Evolutionary conservation across 257 asterid genomes (phyloP), one percentile per base, ranked within the genome.

Genomic region (Leptodermis oblonga): DNA sequence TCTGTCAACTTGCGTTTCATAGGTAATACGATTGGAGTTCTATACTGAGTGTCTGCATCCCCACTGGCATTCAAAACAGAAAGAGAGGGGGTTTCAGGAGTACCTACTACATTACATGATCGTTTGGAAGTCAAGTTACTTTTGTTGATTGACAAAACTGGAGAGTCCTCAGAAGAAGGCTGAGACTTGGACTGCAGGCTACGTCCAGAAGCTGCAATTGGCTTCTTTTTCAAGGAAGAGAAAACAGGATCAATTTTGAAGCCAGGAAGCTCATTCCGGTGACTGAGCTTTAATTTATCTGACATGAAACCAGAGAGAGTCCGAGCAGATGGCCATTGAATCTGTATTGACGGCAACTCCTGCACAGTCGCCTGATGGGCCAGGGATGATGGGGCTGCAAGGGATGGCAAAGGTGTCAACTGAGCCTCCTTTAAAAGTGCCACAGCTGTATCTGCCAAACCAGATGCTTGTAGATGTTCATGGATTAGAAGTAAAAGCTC

Each of bases 391-490:
- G 99, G 96, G 55, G 90, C 81, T 59, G 97, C 92, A 76, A 90
- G 82, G 67, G 99, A 88, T 39, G 97, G 90, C 82, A 94, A 84
- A 61, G 99, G 97, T 17, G 87, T 86, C 81, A 94, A 75, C 73
- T 86, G 96, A 70, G 97, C 96, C 82, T 94, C 99, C 84, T 83
- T 85, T 55, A 91, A 87, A 75, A 94, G 96, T 41, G 75, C n/a
- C 45, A 84, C 70, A 13, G 99, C 99, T 69, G 87, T 84, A 70
- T 78, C 86, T 22, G 81, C 75, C 77, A 91, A 78, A 69, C 99
- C 99, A 77, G 95, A 84, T 65, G 97, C 95, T 81, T 89, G 97
- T 43, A 94, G 95, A 74, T 94, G 99, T 73, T 94, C 99, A 63
- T 94, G 97, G 42, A 94, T 81, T 41, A 94, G 96, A 23, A 87